Base-by-base conservation (phyloP, 2,329 filamentous ascomycete genomes). In the Aspergillus neoniger region DNA sequence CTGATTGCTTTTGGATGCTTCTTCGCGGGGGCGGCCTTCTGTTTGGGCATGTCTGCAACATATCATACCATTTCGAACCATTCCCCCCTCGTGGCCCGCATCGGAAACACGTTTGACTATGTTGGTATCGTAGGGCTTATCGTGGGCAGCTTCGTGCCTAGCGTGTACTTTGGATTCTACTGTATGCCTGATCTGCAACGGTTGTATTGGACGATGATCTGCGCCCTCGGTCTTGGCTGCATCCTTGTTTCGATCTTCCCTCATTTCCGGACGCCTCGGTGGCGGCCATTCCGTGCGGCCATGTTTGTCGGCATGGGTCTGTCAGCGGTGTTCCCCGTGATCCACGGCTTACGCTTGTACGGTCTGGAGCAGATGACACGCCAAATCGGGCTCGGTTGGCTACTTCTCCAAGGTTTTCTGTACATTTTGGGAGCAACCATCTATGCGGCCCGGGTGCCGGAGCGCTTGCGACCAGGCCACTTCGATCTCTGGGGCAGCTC, bases 51-150 rank as follows among this genome's bases (percentile, higher is more conserved):
- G 88, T 92, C 89, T 67, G 90, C 92, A 5, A 90, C 89, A 2
- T 99, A 88, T 73, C 95, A 99, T 74, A 85, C 91, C 2, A 85
- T 97, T 51, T 87, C 84, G 21, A 96, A 97, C 67, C 95, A 99
- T 76, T 95, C 91, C 17, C 85, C 87, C 39, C 77, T 78, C 1
- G 91, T 97, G 14, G 88, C 90, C 2, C 88, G 86, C 63, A 91
- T 92, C 81, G 93, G 93, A 10, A 98, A 98, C 74, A 91, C 96
- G 75, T 80, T 98, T 59, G 95, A 99, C 74, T 98, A 99, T 74
- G 86, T 94, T 5, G 95, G 95, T 6, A 99, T 99, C 68, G 91
- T 98, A 30, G 86, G 88, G 52, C 80, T 99, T 67, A 98, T 98
- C 61, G 91, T 94, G 67, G 95, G 95, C 6, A 94, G 90, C 73